Evolutionary conservation across 2,329 filamentous ascomycete species (phyloP), one percentile per base, ranked within the genome.

Genomic region (Tolypocladium inflatum): DNA sequence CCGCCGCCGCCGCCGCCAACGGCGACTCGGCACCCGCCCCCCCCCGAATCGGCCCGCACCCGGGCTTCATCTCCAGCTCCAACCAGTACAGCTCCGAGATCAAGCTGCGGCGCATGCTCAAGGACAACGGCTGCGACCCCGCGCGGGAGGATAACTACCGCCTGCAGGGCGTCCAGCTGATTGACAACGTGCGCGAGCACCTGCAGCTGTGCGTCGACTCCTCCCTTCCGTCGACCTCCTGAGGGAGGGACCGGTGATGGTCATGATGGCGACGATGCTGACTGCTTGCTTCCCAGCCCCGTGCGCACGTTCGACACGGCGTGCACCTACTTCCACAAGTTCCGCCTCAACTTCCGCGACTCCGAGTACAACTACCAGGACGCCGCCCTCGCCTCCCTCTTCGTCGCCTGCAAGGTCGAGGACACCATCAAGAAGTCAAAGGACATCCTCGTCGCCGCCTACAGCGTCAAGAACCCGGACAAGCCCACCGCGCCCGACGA

Each of bases 361-460:
- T 85, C 79, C 63, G 91, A 96, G 67, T 96, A 96, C 73, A 89
- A 89, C 70, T 91, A 86, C 63, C 74, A 90, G 71, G 93, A 97
- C 70, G 92, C 91, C 2, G 91, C 93, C 0, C 84, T 94, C 8
- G 91, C 94, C 1, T 88, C 91, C 30, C 78, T 99, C 10, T 93
- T 97, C 68, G 89, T 92, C 3, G 92, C 92, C 2, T 97, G 93
- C 79, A 99, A 99, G 76, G 91, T 95, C 52, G 94, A 99, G 73
- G 94, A 99, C 72, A 99, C 94, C 0, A 83, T 97, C 64, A 99
- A 99, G 76, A 97, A 97, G 77, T 96, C 91, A 4, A 86, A 84
- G 59, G 94, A 99, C 62, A 95, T 99, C 61, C 79, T 97, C 19
- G 95, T 91, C 59, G 91, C 92, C 1, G 88, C 90, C 30, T 91